Conservation (phyloP, 2,329 filamentous ascomycete species). For the Neopestalotiopsis clavispora region DNA sequence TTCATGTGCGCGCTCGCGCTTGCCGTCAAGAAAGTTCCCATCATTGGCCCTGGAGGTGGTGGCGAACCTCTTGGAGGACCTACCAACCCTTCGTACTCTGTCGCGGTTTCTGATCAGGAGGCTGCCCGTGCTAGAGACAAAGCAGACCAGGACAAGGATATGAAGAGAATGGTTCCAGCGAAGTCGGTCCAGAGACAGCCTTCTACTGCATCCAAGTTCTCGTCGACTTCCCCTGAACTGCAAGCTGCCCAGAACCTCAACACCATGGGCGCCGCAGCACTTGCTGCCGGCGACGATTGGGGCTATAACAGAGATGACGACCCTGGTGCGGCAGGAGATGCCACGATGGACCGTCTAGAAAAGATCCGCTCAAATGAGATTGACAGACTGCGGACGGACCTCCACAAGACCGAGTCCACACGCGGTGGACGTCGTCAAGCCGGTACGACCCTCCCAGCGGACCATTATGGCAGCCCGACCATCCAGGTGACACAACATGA, state of each 20-base stretch:
- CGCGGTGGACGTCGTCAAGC: conserved; percentile 35
- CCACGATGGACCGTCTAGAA: conserved; percentile 32
- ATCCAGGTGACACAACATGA: conserved; percentile 34
- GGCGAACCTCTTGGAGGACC: conserved; percentile 65
- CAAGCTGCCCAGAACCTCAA: conserved; percentile 52
- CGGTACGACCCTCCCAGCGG: conserved; percentile 32
- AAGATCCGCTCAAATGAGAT: conserved; percentile 43
- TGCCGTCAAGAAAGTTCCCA: conserved; percentile 85
- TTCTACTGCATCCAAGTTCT: conserved; percentile 26
- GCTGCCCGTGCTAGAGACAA: conserved; percentile 68
- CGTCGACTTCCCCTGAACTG: conserved; percentile 42
- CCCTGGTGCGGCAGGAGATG: conserved; percentile 34
- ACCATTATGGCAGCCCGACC: conserved; percentile 24
- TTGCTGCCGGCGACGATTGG: conserved; percentile 43
- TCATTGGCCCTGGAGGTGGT: conserved; percentile 80
- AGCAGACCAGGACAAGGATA: conserved; percentile 65
- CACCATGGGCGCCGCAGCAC: conserved; percentile 36
- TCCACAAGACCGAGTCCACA: conserved; percentile 33
- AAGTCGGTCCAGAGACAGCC: conserved; percentile 27
- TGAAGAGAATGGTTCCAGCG: conserved; percentile 66
- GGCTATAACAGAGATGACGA: conserved; percentile 41
- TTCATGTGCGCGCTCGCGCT: conserved; percentile 94
- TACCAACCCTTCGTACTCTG: conserved; percentile 81
- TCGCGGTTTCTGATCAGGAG: conserved; percentile 72
- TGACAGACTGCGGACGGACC: conserved; percentile 32